Base-by-base conservation (phyloP, 805 yeast species). In the Spathaspora sp. region DNA sequence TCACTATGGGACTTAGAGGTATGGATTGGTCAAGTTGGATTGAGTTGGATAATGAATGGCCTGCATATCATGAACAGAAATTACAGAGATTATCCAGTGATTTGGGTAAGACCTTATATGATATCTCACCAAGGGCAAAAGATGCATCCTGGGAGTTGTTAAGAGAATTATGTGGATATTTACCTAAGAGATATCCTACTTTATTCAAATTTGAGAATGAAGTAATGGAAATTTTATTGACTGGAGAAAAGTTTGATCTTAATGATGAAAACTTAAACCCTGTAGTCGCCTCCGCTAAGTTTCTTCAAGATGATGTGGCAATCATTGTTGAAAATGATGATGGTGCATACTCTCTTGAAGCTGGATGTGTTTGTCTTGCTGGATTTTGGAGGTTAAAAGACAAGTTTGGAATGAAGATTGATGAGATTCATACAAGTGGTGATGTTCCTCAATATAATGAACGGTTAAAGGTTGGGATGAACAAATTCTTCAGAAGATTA, bases 361-460 rank as follows among this genome's bases (percentile, higher is more conserved):
- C 80, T 28, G 90, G 88, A 2, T 80, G 86, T 4, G 81, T 85
- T 47, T 69, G 82, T 60, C 71, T 85, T 45, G 85, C 90, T 2
- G 89, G 86, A 0, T 85, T 84, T 64, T 85, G 89, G 89, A 72
- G 87, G 60, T 73, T 85, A 42, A 74, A 67, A 49, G 89, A 85
- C 59, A 85, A 85, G 62, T 60, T 78, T 31, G 75, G 80, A 50
- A 65, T 78, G 66, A 82, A 86, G 16, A 65, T 85, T 44, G 68
- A 77, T 40, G 75, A 73, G 20, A 84, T 85, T 54, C 90, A 85
- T 62, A 80, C 85, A 9, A 68, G 79, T 44, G 89, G 88, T 26
- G 86, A 82, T 57, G 89, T 85, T 39, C 89, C 89, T 11, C 80
- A 83, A 60, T 85, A 78, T 59, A 72, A 79, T 49, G 79, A 77